phyloP scores from a whole-genome alignment of 2,329 filamentous ascomycete species.

The Dothiorella sarmentorum region DNA sequence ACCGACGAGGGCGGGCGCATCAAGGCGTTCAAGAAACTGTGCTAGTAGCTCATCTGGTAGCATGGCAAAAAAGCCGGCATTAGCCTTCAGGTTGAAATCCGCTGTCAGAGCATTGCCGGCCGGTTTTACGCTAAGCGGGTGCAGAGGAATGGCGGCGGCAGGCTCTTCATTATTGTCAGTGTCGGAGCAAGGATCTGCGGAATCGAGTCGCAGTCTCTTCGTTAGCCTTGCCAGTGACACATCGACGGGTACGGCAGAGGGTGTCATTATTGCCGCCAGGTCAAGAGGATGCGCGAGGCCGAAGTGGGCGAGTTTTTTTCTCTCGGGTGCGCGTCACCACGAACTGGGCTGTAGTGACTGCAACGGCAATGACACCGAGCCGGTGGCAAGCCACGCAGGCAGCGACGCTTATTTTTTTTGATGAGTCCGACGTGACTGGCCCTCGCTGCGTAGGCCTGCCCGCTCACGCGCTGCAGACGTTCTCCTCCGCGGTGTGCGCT shows the following conservation, averaged over 20 bases:
- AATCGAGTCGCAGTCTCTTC: constrained; percentile 15
- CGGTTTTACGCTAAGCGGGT: constrained; percentile 82
- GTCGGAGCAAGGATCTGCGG: background rate
- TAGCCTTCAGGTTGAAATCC: constrained; percentile 62
- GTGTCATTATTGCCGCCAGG: constrained; percentile 14
- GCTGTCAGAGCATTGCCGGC: constrained; percentile 76
- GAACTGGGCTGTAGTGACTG: background rate
- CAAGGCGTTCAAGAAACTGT: constrained; percentile 71
- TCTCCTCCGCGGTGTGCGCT: constrained; percentile 16
- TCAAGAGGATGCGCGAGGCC: background rate
- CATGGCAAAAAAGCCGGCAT: constrained; percentile 61
- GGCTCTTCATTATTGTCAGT: constrained; percentile 36
- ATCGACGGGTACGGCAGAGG: constrained; percentile 19
- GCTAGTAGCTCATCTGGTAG: constrained; percentile 80
- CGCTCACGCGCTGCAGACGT: constrained; percentile 10
- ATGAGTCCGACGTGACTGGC: background rate
- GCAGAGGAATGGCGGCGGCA: constrained; percentile 64
- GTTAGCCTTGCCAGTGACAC: constrained; percentile 10
- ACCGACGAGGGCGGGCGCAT: constrained; percentile 57
- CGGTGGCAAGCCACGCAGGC: constrained; percentile 8
- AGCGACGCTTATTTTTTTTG: too few species aligned
- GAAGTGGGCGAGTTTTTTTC: background rate
- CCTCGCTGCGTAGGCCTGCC: constrained; percentile 4
- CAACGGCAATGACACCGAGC: constrained; percentile 5
- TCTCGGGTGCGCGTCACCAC: background rate